Evolutionary conservation across 1,284 basidiomycete genomes (phyloP), one percentile per base, ranked within the genome.

Genomic region (Cryptococcus jaspeensis): DNA sequence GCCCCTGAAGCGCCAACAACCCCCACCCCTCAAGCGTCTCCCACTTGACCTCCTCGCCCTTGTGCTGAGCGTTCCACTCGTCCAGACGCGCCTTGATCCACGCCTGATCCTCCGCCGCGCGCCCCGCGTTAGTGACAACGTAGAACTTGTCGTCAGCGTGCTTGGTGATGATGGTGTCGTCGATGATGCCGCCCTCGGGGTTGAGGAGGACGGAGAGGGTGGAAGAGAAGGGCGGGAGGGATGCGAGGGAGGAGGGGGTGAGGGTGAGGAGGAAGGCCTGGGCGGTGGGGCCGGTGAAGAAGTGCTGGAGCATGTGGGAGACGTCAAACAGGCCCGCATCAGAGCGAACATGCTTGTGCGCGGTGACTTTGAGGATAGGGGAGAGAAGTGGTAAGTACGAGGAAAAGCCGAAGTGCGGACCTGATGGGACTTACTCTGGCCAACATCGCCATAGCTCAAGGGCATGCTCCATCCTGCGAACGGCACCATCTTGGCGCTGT

Each of bases 381-480:
- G 18, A 46, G 41, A 47, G 46, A 22, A 41, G 41, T 38, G n/a
- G 20, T 36, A 16, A 16, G 35, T 22, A 32, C 23, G n/a, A 35
- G n/a, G 16, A 20, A n/a, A 20, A 37, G n/a, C 9, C 38, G 23
- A 28, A 36, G 40, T 23, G 5, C 9, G 20, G 35, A 32, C 8
- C 25, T 47, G 20, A 32, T 45, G n/a, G 16, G 18, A 52, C 82
- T 60, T 57, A 89, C 92, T 85, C 81, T 92, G 89, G 2, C 91
- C 90, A 50, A 90, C 84, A 52, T 83, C 82, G 16, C 86, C 88
- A 71, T 97, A 99, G 5, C 84, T 80, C 52, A 99, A 81, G 0
- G 95, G 95, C 95, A 99, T 99, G 13, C 85, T 84, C 76, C 87
- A 98, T 4, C 95, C 95, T 1, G 92, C 94, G 74, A 98, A 99